Base-by-base conservation (phyloP, 1,139 yeast species). In the Hansenula sp. region DNA sequence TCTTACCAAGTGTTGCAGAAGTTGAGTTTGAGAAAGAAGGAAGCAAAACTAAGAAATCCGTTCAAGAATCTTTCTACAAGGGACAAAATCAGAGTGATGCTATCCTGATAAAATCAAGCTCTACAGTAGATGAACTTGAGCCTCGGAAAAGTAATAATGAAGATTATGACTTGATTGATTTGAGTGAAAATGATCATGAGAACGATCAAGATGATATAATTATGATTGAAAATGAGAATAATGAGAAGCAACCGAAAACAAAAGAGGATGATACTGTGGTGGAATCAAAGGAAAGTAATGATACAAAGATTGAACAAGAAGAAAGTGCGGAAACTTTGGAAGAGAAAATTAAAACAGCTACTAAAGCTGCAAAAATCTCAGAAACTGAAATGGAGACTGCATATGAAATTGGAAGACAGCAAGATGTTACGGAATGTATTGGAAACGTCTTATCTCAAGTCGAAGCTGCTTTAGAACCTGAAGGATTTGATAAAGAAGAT, bases 361-460 rank as follows among this genome's bases (percentile, higher is more conserved):
- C 52, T 1, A 52, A 55, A 34, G 62, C 61, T 21, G 67, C 73
- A 0, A 64, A 66, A 29, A 80, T 82, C 10, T 73, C 78, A 44
- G 62, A 75, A 2, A 83, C 78, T 44, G 87, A 82, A 54, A 73
- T 82, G 61, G 87, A 78, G 44, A 76, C 81, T 50, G 80, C 92
- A 0, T 70, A 82, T 38, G 92, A 83, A 51, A 73, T 86, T 47
- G 96, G 96, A 3, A 73, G 95, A 50, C 98, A 92, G 60, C 98
- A 92, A 60, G 98, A 92, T 66, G 97, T 92, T 16, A 88, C 97
- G 0, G 98, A 92, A 59, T 90, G 97, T 62, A 89, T 92, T 54
- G 96, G 90, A 43, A 92, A 92, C 60, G 97, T 92, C 5, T 70
- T 90, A n/a, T 86, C 82, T 49, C 97, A 90, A 59, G 68, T 90